Evolutionary conservation across 371 early-diverging fungal species (phyloP).

Genomic region (Fennellomyces sp.): DNA sequence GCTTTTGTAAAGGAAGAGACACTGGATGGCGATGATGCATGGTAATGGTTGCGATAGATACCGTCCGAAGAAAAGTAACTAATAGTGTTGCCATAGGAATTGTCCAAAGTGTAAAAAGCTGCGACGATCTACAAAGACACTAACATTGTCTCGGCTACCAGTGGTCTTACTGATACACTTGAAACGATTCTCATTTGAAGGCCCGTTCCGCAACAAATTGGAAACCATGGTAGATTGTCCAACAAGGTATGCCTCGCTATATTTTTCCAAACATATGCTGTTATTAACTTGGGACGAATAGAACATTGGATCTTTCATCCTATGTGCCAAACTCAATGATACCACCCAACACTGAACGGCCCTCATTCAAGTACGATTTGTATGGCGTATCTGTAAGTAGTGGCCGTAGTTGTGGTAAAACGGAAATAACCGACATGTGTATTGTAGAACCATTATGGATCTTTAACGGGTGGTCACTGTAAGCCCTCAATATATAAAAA

Average conservation of each 20-base stretch:
- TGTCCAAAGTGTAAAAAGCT: slow-evolving; percentile 86
- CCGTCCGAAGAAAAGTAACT: background rate
- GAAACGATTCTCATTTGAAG: slow-evolving; percentile 93
- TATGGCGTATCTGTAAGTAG: slow-evolving; percentile 88
- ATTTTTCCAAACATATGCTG: background rate
- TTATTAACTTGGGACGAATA: slow-evolving; percentile 7
- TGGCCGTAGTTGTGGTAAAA: background rate
- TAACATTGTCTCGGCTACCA: slow-evolving; percentile 84
- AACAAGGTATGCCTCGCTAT: slow-evolving; percentile 38
- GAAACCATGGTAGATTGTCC: slow-evolving; percentile 90
- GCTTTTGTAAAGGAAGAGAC: slow-evolving; percentile 84
- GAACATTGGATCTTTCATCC: slow-evolving; percentile 33
- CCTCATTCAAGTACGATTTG: slow-evolving; percentile 70
- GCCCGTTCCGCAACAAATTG: slow-evolving; percentile 92
- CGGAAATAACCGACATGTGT: background rate
- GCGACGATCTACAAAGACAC: slow-evolving; percentile 75
- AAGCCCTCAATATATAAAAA: slow-evolving; percentile 9
- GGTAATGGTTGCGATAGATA: slow-evolving; percentile 32
- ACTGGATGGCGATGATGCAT: slow-evolving; percentile 88
- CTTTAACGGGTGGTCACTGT: slow-evolving; percentile 91
- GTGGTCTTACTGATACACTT: slow-evolving; percentile 89
- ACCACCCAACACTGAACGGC: slow-evolving; percentile 65
- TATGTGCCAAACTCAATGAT: slow-evolving; percentile 50
- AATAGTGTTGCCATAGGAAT: slow-evolving; percentile 28
- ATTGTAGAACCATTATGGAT: slow-evolving; percentile 85